A percentile compares a stretch with the other conserved stretches of the same genome.
These are phyloP conservation scores for Starmerella tilneyi DNA, from an alignment of 805 yeast genomes.

Conservation along the genomic window DNA sequence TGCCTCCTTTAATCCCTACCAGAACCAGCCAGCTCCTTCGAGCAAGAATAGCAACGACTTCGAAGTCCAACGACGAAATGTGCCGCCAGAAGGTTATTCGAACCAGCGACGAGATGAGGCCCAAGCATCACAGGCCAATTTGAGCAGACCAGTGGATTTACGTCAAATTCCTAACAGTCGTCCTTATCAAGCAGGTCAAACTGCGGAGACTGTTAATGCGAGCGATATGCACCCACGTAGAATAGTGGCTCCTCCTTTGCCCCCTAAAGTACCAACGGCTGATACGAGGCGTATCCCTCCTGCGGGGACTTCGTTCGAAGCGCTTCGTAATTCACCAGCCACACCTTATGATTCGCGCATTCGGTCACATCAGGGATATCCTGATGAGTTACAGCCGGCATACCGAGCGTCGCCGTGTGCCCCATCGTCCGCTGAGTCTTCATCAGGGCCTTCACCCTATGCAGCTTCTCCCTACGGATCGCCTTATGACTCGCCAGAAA, in stretches of 20 bases:
- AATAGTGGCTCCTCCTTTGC: background rate
- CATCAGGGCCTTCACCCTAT: no score
- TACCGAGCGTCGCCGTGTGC: no score
- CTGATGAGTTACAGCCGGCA: no score
- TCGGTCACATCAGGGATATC: background rate
- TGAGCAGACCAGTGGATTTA: no score
- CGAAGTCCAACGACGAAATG: no score
- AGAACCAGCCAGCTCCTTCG: background rate
- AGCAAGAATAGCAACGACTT: background rate
- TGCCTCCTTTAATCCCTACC: no score
- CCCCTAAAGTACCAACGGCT: background rate
- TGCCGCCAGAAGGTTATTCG: no score
- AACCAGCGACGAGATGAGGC: no score
- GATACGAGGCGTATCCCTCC: background rate
- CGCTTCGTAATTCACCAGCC: background rate
- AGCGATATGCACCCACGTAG: background rate
- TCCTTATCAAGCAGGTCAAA: no score
- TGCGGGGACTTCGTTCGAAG: background rate
- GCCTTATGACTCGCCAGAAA: background rate
- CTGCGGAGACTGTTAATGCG: background rate
- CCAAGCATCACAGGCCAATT: no score
- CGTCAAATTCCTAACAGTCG: no score
- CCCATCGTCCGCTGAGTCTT: no score
- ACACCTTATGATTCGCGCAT: background rate
- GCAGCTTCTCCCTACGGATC: conserved; percentile 1